Conservation (phyloP, 345 rosid genomes). For the Crucihimalaya himalaica region DNA sequence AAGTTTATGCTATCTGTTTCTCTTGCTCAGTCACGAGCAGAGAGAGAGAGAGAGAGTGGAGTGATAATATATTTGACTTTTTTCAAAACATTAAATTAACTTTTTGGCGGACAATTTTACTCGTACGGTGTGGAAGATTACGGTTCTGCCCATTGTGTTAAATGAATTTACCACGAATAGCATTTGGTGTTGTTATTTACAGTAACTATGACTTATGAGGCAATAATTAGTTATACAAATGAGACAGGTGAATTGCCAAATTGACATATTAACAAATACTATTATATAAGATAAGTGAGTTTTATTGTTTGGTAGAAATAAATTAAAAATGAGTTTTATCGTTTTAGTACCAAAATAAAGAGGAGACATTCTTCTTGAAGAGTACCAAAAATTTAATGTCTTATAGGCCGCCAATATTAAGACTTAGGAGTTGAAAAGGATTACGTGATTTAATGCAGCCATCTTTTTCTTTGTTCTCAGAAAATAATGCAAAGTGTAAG, state of each 20-base stretch:
- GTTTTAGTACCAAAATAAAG: background rate
- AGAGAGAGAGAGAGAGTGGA: background rate
- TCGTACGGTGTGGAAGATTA: background rate
- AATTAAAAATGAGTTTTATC: background rate
- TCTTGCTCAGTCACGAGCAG: constrained; percentile 32
- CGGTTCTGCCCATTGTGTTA: constrained; percentile 20
- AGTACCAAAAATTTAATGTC: background rate
- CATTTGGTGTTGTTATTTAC: background rate
- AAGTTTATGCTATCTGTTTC: constrained; percentile 29
- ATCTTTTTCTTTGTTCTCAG: background rate
- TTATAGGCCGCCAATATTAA: constrained; percentile 21
- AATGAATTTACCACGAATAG: constrained; percentile 1
- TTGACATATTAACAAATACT: too few relatives aligned
- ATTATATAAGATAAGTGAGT: background rate
- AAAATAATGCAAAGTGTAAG: constrained; percentile 19
- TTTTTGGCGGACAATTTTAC: constrained; percentile 40
- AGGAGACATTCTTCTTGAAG: constrained; percentile 33
- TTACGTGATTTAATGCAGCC: constrained; percentile 10
- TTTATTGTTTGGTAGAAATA: background rate
- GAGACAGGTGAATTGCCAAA: background rate
- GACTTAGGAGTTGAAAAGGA: background rate
- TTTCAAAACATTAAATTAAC: constrained; percentile 21
- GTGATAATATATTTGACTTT: constrained; percentile 31
- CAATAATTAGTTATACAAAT: background rate
- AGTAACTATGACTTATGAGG: background rate